Conservation (phyloP, 768 basidiomycete genomes). For the Russula sp. region DNA sequence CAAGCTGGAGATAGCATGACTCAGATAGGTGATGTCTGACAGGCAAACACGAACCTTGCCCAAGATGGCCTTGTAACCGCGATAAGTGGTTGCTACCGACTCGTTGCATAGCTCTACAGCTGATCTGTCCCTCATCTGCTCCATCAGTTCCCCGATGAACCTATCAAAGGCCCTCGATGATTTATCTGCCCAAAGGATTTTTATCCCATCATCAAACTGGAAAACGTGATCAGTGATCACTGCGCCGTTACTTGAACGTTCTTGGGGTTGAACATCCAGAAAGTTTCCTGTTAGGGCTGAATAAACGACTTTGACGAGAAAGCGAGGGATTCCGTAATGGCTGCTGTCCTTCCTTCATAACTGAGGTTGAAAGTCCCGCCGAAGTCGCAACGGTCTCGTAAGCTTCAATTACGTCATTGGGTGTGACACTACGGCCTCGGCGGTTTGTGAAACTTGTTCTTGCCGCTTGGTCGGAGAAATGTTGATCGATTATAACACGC, state of each 20-base stretch:
- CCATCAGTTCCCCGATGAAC: background rate
- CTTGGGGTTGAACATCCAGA: too few species aligned
- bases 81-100: background rate
- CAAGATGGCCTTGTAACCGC: background rate
- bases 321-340: too few species aligned
- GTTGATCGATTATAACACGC: background rate
- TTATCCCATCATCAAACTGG: too few species aligned
- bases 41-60: constrained; percentile 6
- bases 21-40: background rate
- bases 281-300: too few species aligned
- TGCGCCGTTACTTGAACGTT: too few species aligned
- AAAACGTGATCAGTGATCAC: too few species aligned
- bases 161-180: background rate
- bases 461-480: background rate
- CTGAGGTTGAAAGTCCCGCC: too few species aligned
- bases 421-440: fast-evolving
- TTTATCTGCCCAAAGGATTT: too few species aligned
- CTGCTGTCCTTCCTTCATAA: fast-evolving
- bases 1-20: background rate
- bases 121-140: background rate
- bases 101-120: background rate
- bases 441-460: background rate
- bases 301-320: too few species aligned
- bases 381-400: too few species aligned
- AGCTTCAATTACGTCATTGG: too few species aligned